Percentiles rank a stretch among this genome's conserved stretches.
Evolutionary conservation across 257 asterid species (phyloP).

Genomic region (Gentiana macrophylla): DNA sequence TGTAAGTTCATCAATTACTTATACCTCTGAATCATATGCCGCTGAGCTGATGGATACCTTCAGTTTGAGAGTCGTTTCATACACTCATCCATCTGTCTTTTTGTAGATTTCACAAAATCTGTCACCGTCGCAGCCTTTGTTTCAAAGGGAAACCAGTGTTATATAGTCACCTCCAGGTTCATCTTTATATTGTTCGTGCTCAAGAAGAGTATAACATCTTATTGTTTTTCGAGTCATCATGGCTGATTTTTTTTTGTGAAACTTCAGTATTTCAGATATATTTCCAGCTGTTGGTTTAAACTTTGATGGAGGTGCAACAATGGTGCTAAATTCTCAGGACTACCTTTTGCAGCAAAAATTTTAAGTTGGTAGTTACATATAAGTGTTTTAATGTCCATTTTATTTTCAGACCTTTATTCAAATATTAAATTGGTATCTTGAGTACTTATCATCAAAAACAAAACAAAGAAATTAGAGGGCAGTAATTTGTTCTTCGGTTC

Average conservation of each 20-base stretch:
- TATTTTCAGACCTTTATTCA: too few relatives aligned
- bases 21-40: neutral
- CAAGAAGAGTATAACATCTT: too few relatives aligned
- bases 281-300: conserved; percentile 72
- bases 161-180: conserved; percentile 73
- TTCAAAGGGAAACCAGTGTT: conserved; percentile 69
- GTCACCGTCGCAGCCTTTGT: conserved; percentile 43
- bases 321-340: conserved; percentile 68
- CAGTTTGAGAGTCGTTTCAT: neutral
- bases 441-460: too few relatives aligned
- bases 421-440: too few relatives aligned
- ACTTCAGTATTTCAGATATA: conserved; percentile 41
- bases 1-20: conserved; percentile 34
- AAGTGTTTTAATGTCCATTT: too few relatives aligned
- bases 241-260: conserved; percentile 2
- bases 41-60: neutral
- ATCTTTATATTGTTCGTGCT: conserved; percentile 4
- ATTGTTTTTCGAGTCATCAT: neutral
- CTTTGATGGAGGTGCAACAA: conserved; percentile 84
- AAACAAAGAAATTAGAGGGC: too few relatives aligned
- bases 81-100: neutral
- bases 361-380: conserved; percentile 34
- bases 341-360: conserved; percentile 89
- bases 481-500: too few relatives aligned
- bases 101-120: conserved; percentile 61